Base-by-base conservation (phyloP, 495 filamentous ascomycete genomes). In the Delitschia confertaspora region DNA sequence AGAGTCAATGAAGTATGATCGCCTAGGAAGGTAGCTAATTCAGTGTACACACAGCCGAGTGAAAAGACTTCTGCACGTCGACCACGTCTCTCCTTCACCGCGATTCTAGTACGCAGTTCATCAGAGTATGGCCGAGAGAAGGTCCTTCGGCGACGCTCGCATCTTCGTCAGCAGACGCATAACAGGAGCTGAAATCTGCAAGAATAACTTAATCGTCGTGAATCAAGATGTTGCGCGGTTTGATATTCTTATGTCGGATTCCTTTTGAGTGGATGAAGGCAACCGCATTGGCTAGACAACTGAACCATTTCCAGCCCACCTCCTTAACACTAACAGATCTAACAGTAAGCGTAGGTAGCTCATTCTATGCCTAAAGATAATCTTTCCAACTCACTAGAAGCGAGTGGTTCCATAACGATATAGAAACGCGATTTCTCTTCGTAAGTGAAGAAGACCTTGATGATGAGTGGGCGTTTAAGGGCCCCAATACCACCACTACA, bases 401-500 rank as follows among this genome's bases (percentile, higher is more conserved):
- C 48, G 3, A 51, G 48, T 2, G 48, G 48, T 14, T 51, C 21
- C 3, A 51, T 34, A 22, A 51, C 24, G 23, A 51, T 51, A 9
- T 40, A 22, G 27, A 45, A 51, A 3, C 41, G 40, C 13, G 40
- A 38, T 30, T 45, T 51, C 23, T 51, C 48, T 35, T 51, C 39
- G 48, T 51, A 51, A 2, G 48, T 51, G 41, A 24, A 51, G 42
- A 39, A 45, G 22, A 51, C 31, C 18, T 33, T 33, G 14, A 98
- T 91, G 51, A 98, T 95, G 64, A 96, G 93, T 14, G 88, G 84
- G 53, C 96, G 91, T 49, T 82, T 82, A n/a, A 98, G 77, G 9
- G 84, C 84, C 43, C 85, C 86, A 17, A 98, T 76, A 98, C 95
- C 49, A 85, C 82, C 66, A 96, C 93, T 56, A 96, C 91, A 53